These are phyloP conservation scores for Dacryopinax spathularia DNA, from an alignment of 768 basidiomycete genomes.

Conservation along the genomic window DNA sequence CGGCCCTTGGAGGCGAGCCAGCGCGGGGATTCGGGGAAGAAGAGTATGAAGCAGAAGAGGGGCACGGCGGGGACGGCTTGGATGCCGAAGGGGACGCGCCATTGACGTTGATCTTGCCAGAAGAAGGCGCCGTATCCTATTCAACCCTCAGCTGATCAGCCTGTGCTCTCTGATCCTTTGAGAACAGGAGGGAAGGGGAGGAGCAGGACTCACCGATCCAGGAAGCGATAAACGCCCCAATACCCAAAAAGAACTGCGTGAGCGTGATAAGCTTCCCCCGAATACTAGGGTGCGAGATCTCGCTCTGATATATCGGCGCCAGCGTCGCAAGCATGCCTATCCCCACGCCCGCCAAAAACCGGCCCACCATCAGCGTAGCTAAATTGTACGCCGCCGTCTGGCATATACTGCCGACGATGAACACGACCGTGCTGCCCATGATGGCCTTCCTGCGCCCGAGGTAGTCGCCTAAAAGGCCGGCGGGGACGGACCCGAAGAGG, in stretches of 20 bases:
- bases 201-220: constrained; percentile 26
- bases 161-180: too few relatives aligned
- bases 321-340: constrained; percentile 38
- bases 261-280: constrained; percentile 41
- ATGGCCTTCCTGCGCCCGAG: constrained; percentile 4
- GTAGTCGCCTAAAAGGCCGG: constrained; percentile 3
- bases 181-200: background rate
- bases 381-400: constrained; percentile 6
- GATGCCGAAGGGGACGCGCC: constrained; percentile 37
- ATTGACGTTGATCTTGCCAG: constrained; percentile 31
- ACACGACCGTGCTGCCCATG: constrained; percentile 6
- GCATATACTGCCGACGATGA: constrained; percentile 2
- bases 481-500: constrained; percentile 4
- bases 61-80: constrained; percentile 35
- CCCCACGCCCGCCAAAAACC: constrained; percentile 38
- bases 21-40: constrained; percentile 41
- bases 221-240: constrained; percentile 35
- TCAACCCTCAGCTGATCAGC: too few relatives aligned
- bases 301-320: constrained; percentile 42
- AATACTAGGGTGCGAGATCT: constrained; percentile 44
- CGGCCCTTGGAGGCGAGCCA: constrained; percentile 42
- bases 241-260: constrained; percentile 28
- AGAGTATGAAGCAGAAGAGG: constrained; percentile 35
- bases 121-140: constrained; percentile 9
- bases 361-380: constrained; percentile 19